Evolutionary conservation across 192 early-diverging fungal species (phyloP).

Genomic region (Phlyctochytrium planicorne): DNA sequence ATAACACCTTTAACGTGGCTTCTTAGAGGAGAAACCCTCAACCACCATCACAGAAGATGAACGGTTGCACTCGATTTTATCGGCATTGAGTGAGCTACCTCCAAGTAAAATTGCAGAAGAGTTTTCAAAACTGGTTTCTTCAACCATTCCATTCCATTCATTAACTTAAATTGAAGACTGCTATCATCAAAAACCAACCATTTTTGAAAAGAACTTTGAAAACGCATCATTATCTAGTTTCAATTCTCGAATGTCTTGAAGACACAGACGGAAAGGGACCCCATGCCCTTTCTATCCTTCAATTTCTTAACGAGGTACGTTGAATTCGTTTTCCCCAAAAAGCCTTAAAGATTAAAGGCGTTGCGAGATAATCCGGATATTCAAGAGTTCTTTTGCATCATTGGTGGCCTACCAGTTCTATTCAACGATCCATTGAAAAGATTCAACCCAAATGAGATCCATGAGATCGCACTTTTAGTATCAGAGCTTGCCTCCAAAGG

Average conservation of each 20-base stretch:
- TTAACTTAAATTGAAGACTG: too few species aligned
- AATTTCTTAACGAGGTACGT: not conserved
- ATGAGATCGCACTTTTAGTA: not conserved
- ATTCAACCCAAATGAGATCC: not conserved
- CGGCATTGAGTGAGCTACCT: too few species aligned
- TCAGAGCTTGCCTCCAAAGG: not conserved
- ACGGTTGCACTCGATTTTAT: too few species aligned
- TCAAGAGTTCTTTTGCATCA: constrained; percentile 3
- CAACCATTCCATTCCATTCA: too few species aligned
- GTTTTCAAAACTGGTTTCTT: too few species aligned
- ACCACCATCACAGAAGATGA: too few species aligned
- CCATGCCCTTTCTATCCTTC: not conserved
- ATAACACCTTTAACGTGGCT: too few species aligned
- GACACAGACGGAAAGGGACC: not conserved
- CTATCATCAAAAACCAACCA: not conserved
- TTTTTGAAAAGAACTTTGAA: not conserved
- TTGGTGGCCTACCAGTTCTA: constrained; percentile 1
- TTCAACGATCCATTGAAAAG: not conserved
- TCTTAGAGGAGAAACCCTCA: too few species aligned
- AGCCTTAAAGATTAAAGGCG: not conserved
- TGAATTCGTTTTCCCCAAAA: not conserved
- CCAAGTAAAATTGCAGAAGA: too few species aligned
- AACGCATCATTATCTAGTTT: constrained; percentile 1
- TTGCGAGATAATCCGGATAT: not conserved
- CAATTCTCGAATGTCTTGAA: constrained; percentile 1